These are phyloP conservation scores for Schwanniomyces sp. DNA, from an alignment of 805 yeast genomes.

Conservation along the genomic window DNA sequence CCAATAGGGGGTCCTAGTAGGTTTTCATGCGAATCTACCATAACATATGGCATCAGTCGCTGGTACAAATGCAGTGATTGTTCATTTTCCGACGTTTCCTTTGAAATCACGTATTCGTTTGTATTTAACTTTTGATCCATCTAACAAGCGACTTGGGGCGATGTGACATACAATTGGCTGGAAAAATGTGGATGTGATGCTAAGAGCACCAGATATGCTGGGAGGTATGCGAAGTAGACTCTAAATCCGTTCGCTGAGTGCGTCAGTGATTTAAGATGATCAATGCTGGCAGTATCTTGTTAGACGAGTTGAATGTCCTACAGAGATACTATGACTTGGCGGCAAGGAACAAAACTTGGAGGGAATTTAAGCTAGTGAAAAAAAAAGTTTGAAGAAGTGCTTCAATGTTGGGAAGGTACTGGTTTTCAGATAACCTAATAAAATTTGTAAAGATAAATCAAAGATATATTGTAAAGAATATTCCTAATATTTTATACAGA, in stretches of 20 bases:
- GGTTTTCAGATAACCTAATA: not conserved
- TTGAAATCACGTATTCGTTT: slow-evolving; percentile 3
- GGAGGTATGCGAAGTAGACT: not conserved
- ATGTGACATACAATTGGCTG: slow-evolving; percentile 1
- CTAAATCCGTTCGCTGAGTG: not conserved
- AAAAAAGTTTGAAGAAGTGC: not conserved
- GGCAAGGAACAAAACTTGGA: not conserved
- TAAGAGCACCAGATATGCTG: not conserved
- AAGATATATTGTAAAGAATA: not conserved
- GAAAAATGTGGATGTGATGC: not conserved
- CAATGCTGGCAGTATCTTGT: not conserved
- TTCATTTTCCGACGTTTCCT: not conserved
- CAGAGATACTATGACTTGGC: not conserved
- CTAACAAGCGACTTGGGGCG: not conserved
- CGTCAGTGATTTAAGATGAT: not conserved
- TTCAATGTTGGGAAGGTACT: not conserved
- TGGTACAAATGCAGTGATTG: slow-evolving; percentile 4
- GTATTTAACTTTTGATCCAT: slow-evolving; percentile 7
- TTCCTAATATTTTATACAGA: not conserved
- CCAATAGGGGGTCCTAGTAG: slow-evolving; percentile 8
- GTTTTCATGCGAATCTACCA: slow-evolving; percentile 4
- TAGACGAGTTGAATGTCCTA: not conserved
- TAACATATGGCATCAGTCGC: slow-evolving; percentile 4
- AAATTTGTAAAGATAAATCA: not conserved
- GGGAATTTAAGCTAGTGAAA: not conserved